These are phyloP conservation scores for Globisporangium orthogonon DNA, from an alignment of 352 stramenopile genomes.

Conservation along the genomic window DNA sequence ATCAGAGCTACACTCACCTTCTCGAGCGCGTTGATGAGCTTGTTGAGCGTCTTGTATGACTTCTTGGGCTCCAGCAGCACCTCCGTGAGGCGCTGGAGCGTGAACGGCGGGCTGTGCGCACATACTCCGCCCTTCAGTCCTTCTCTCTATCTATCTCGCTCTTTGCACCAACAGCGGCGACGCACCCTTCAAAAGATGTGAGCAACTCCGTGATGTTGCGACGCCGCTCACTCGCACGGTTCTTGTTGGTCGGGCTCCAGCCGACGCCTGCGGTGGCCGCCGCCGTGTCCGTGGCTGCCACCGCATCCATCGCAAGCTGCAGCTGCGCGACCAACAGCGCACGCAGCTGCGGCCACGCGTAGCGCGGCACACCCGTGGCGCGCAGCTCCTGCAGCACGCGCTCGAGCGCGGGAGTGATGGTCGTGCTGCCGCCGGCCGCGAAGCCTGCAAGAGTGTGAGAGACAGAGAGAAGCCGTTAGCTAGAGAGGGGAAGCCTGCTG, in stretches of 20 bases:
- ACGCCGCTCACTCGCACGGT: conserved; percentile 40
- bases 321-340: conserved; percentile 50
- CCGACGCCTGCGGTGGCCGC: conserved; percentile 21
- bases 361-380: conserved; percentile 55
- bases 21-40: conserved; percentile 78
- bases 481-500: background rate
- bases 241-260: conserved; percentile 46
- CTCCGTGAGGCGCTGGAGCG: conserved; percentile 74
- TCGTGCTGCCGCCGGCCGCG: conserved; percentile 31
- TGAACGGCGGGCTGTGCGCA: conserved; percentile 56
- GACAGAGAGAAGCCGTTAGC: background rate
- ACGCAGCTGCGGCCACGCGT: conserved; percentile 71
- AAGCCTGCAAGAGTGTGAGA: conserved; percentile 27
- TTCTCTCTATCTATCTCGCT: background rate
- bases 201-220: conserved; percentile 51
- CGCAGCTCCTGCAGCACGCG: conserved; percentile 67
- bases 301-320: conserved; percentile 43
- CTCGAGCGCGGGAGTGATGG: conserved; percentile 43
- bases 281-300: conserved; percentile 38
- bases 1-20: conserved; percentile 29
- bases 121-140: background rate
- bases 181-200: conserved; percentile 51
- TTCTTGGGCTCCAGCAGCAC: conserved; percentile 62
- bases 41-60: conserved; percentile 71
- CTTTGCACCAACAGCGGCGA: background rate